Conservation (phyloP, 2,329 filamentous ascomycete species). For the Aspergillus candidus region DNA sequence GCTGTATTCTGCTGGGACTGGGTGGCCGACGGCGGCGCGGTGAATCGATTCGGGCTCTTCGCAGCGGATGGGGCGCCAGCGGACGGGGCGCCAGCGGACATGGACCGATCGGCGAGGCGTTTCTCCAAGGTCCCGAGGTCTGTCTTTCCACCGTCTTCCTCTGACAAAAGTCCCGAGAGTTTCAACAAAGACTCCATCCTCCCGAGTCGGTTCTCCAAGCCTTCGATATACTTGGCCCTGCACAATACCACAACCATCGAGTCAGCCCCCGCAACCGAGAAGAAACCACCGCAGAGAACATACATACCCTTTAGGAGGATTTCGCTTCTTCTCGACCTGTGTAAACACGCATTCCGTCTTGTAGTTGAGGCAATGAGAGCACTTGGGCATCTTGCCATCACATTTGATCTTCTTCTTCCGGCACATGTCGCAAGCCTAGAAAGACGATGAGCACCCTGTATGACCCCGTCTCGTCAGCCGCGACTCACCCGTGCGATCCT, state of each 20-base stretch:
- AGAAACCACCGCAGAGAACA: slow-evolving; percentile 6
- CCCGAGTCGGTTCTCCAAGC: slow-evolving; percentile 86
- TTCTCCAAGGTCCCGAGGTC: slow-evolving; percentile 86
- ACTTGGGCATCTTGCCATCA: slow-evolving; percentile 90
- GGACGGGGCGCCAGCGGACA: slow-evolving; percentile 26
- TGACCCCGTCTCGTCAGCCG: background rate
- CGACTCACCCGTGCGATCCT: slow-evolving; percentile 73
- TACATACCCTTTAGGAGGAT: slow-evolving; percentile 85
- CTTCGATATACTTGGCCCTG: slow-evolving; percentile 96
- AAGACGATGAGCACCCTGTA: slow-evolving; percentile 5
- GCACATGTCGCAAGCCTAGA: slow-evolving; percentile 89
- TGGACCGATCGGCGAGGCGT: slow-evolving; percentile 52
- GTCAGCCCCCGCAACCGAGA: slow-evolving; percentile 10
- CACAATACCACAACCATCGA: background rate
- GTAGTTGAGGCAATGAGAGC: slow-evolving; percentile 94
- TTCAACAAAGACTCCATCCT: slow-evolving; percentile 90
- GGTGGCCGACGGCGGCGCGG: slow-evolving; percentile 20
- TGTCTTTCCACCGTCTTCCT: slow-evolving; percentile 77
- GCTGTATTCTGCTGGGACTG: slow-evolving; percentile 27
- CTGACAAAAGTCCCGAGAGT: slow-evolving; percentile 76
- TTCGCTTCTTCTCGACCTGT: slow-evolving; percentile 97
- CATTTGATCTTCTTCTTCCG: slow-evolving; percentile 93
- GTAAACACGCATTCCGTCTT: slow-evolving; percentile 98
- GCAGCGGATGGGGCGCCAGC: slow-evolving; percentile 30
- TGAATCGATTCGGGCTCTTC: slow-evolving; percentile 27